Percentiles rank a stretch among this genome's conserved stretches.
Evolutionary conservation across 1,284 basidiomycete species (phyloP).

Genomic region (Pascua sp.): DNA sequence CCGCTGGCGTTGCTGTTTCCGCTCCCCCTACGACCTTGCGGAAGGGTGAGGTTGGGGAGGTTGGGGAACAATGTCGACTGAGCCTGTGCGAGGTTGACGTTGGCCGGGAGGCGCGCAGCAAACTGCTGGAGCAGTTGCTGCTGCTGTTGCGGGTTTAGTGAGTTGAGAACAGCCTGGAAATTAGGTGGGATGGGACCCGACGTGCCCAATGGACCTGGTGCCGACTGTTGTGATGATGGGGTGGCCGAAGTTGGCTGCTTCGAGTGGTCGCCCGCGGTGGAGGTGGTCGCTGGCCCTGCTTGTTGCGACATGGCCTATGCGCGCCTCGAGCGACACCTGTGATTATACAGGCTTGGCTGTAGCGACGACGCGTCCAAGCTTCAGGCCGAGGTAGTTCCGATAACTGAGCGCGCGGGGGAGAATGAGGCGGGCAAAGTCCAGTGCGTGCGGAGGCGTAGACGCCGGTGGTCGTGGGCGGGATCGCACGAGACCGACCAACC

Average conservation of each 20-base stretch:
- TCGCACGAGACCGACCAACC: too few relatives aligned
- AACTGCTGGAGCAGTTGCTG: slow-evolving; percentile 19
- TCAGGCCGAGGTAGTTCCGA: not conserved
- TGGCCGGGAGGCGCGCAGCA: slow-evolving; percentile 8
- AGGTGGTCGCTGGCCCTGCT: slow-evolving; percentile 12
- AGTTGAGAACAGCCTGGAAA: not conserved
- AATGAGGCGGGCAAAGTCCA: too few relatives aligned
- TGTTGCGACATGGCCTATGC: slow-evolving; percentile 13
- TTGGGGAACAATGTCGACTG: slow-evolving; percentile 8
- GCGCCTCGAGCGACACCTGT: not conserved
- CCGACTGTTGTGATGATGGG: not conserved
- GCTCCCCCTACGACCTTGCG: slow-evolving; percentile 5
- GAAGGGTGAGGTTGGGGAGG: slow-evolving; percentile 10
- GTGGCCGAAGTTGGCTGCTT: slow-evolving; percentile 5
- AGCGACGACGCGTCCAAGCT: not conserved
- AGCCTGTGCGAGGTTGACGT: not conserved
- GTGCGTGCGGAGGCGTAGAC: too few relatives aligned
- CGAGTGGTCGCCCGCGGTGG: slow-evolving; percentile 2
- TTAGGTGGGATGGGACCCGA: not conserved
- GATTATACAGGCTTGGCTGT: not conserved
- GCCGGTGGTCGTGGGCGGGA: too few relatives aligned
- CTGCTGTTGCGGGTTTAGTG: slow-evolving; percentile 9
- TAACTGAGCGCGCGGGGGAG: too few relatives aligned
- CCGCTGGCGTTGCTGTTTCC: slow-evolving; percentile 1
- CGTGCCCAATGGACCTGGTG: not conserved